Evolutionary conservation across 768 basidiomycete genomes (phyloP).

Genomic region (Suillus lakei): DNA sequence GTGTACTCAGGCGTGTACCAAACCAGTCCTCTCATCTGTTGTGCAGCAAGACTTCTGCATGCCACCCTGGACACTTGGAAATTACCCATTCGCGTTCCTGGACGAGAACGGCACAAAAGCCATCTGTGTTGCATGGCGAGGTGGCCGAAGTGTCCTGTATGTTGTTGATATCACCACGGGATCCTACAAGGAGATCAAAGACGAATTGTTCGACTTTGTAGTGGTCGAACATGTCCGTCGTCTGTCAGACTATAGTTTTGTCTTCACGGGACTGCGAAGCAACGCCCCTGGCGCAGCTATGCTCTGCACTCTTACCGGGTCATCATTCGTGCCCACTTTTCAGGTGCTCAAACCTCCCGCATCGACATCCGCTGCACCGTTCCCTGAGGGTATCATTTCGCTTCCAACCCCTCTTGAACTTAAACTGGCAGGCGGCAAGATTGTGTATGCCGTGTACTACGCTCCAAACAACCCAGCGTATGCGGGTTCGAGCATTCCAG

Average conservation of each 20-base stretch:
- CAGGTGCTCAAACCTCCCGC: conserved; percentile 30
- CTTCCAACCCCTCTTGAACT: conserved; percentile 53
- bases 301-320: conserved; percentile 28
- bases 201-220: conserved; percentile 38
- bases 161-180: conserved; percentile 31
- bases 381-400: conserved; percentile 41
- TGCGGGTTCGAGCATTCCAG: conserved; percentile 43
- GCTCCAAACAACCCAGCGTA: conserved; percentile 70
- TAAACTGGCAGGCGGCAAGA: conserved; percentile 32
- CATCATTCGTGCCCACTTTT: conserved; percentile 28
- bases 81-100: conserved; percentile 51
- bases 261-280: conserved; percentile 39
- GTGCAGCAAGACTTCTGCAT: conserved; percentile 59
- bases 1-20: conserved; percentile 37
- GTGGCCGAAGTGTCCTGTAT: conserved; percentile 41
- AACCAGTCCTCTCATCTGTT: background rate
- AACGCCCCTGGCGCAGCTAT: conserved; percentile 38
- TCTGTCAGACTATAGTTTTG: conserved; percentile 27
- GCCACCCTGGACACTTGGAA: conserved; percentile 61
- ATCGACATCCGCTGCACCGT: conserved; percentile 9
- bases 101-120: conserved; percentile 34
- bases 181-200: conserved; percentile 27
- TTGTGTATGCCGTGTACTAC: conserved; percentile 68
- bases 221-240: conserved; percentile 27
- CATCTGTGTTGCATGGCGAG: conserved; percentile 37